Evolutionary conservation across 148 eudicot species (phyloP).

Genomic region (Chenopodium berlandieri): DNA sequence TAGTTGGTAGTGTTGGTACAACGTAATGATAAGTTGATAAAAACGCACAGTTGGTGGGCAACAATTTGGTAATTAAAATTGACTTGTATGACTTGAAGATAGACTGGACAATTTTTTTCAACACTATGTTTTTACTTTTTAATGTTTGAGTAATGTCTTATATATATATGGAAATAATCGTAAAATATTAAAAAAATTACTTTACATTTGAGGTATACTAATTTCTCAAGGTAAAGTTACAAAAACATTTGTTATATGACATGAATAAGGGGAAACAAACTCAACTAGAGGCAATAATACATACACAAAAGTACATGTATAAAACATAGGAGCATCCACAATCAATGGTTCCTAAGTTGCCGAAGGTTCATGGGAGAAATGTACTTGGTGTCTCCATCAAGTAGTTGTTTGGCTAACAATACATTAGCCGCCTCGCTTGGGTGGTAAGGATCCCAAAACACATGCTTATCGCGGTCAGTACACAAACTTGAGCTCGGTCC

Average conservation of each 20-base stretch:
- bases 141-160: too few species aligned
- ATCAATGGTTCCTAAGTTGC: conserved; percentile 61
- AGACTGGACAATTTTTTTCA: background rate
- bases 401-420: conserved; percentile 64
- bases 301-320: background rate
- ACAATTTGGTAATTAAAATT: too few species aligned
- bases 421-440: conserved; percentile 93
- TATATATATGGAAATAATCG: too few species aligned
- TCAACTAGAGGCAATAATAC: background rate
- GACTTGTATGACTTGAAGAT: background rate
- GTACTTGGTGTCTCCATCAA: conserved; percentile 63
- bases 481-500: conserved; percentile 85
- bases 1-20: too few species aligned
- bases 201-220: background rate
- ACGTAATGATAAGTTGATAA: too few species aligned
- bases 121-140: background rate
- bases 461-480: conserved; percentile 70
- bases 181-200: background rate
- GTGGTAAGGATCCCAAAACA: conserved; percentile 98
- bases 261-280: background rate
- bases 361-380: conserved; percentile 74
- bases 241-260: background rate
- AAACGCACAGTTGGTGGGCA: too few species aligned
- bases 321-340: background rate
- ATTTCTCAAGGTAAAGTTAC: conserved; percentile 9